Percentiles rank a stretch among this genome's conserved stretches.
phyloP scores from a whole-genome alignment of 2,329 filamentous ascomycete species.

The Lizonia empirigonia region DNA sequence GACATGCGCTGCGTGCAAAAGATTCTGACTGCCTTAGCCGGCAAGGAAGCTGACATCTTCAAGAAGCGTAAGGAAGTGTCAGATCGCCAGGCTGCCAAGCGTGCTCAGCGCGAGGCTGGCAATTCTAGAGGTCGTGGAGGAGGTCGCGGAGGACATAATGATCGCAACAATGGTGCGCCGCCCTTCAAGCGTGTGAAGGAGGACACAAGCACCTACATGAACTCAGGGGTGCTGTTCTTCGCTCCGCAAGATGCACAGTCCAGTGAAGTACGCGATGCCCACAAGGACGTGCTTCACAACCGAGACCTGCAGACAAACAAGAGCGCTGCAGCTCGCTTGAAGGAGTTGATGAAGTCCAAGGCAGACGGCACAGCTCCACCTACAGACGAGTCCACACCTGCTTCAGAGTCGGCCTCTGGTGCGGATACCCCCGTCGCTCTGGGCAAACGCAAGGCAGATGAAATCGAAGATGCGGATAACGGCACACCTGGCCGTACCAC shows the following conservation, averaged over 20 bases:
- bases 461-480: slow-evolving; percentile 66
- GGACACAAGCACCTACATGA: slow-evolving; percentile 42
- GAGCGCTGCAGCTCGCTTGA: slow-evolving; percentile 87
- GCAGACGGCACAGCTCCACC: slow-evolving; percentile 37
- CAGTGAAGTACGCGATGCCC: slow-evolving; percentile 60
- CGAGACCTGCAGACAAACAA: slow-evolving; percentile 79
- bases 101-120: slow-evolving; percentile 58
- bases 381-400: slow-evolving; percentile 29
- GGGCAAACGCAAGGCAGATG: slow-evolving; percentile 78
- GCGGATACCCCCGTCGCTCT: slow-evolving; percentile 56
- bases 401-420: slow-evolving; percentile 40
- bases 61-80: slow-evolving; percentile 83
- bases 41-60: slow-evolving; percentile 94
- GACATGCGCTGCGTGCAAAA: slow-evolving; percentile 84
- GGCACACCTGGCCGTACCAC: slow-evolving; percentile 66
- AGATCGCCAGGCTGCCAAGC: slow-evolving; percentile 78
- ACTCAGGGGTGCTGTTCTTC: slow-evolving; percentile 45
- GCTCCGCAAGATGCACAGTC: slow-evolving; percentile 46
- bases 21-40: slow-evolving; percentile 86
- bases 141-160: slow-evolving; percentile 41
- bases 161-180: slow-evolving; percentile 23
- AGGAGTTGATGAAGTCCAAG: slow-evolving; percentile 67
- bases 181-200: slow-evolving; percentile 45
- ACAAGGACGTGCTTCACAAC: slow-evolving; percentile 88
- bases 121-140: slow-evolving; percentile 38